Conservation (phyloP, 306 rosid genomes). For the Mimosa bimucronata region DNA sequence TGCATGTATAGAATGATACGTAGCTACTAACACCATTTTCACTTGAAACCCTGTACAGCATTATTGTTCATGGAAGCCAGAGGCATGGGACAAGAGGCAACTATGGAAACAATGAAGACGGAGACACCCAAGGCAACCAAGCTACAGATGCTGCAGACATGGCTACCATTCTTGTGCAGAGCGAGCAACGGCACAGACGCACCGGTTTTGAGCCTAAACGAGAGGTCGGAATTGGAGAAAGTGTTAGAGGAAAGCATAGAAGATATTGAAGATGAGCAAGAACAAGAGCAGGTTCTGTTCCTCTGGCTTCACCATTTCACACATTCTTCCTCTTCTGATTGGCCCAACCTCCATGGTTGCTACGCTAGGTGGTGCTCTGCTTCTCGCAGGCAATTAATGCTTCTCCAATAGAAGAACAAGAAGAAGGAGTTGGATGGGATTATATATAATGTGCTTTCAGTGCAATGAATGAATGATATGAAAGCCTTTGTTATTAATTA, state of each 20-base stretch:
- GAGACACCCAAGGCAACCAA: slow-evolving; percentile 44
- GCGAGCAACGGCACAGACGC: slow-evolving; percentile 68
- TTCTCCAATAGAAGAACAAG: slow-evolving; percentile 27
- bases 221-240: slow-evolving; percentile 60
- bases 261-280: slow-evolving; percentile 48
- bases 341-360: slow-evolving; percentile 80
- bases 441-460: background rate
- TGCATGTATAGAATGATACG: background rate
- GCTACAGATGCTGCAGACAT: slow-evolving; percentile 64
- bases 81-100: slow-evolving; percentile 45
- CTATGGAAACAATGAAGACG: slow-evolving; percentile 37
- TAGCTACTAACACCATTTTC: background rate
- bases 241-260: slow-evolving; percentile 61
- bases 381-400: slow-evolving; percentile 58
- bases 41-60: slow-evolving; percentile 46
- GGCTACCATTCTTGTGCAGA: slow-evolving; percentile 81
- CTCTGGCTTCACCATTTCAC: slow-evolving; percentile 89
- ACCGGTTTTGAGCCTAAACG: slow-evolving; percentile 56
- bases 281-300: slow-evolving; percentile 68
- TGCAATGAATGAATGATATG: background rate
- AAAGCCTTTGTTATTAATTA: background rate
- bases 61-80: slow-evolving; percentile 69
- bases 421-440: background rate
- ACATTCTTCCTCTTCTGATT: slow-evolving; percentile 60
- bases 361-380: slow-evolving; percentile 70